A percentile compares a stretch with the other conserved stretches of the same genome.
Evolutionary conservation across 1,284 basidiomycete genomes (phyloP).

Genomic region (Takashimella koratensis): DNA sequence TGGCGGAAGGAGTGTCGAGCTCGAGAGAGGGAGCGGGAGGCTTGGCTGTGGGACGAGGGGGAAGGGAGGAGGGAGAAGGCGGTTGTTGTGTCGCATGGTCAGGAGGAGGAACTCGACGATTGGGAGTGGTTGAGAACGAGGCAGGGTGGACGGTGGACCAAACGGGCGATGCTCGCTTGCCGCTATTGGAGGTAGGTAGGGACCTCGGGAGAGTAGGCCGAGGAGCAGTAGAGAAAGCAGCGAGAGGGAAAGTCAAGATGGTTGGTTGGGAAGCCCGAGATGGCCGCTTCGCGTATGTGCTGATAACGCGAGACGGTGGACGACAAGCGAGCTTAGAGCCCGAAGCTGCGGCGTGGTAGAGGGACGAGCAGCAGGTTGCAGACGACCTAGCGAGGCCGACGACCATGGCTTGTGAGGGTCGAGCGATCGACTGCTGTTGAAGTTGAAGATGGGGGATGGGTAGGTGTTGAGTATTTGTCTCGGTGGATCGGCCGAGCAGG

Average conservation of each 20-base stretch:
- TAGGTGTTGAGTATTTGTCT: too few relatives aligned
- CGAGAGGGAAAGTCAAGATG: not conserved
- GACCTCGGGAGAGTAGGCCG: not conserved
- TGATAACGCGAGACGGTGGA: too few relatives aligned
- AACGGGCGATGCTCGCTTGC: not conserved
- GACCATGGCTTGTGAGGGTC: too few relatives aligned
- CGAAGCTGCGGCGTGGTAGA: not conserved
- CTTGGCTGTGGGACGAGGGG: not conserved
- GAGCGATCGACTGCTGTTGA: too few relatives aligned
- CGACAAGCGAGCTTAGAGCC: too few relatives aligned
- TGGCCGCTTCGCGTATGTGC: not conserved
- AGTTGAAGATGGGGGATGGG: too few relatives aligned
- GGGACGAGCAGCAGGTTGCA: not conserved
- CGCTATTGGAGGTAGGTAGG: not conserved
- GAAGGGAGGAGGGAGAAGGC: not conserved
- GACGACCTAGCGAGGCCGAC: not conserved
- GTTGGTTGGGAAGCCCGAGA: not conserved
- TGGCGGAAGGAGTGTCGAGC: not conserved
- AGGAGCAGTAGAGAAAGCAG: not conserved
- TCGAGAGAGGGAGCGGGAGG: not conserved
- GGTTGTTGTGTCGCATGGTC: not conserved
- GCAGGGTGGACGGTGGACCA: constrained; percentile 4
- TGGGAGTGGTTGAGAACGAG: constrained; percentile 11
- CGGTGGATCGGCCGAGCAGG: too few relatives aligned
- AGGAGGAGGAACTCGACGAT: constrained; percentile 7